Percentiles rank a stretch among this genome's conserved stretches.
These are phyloP conservation scores for Chloranthus sessilifolius DNA, from an alignment of 164 flowering plant genomes.

Conservation along the genomic window DNA sequence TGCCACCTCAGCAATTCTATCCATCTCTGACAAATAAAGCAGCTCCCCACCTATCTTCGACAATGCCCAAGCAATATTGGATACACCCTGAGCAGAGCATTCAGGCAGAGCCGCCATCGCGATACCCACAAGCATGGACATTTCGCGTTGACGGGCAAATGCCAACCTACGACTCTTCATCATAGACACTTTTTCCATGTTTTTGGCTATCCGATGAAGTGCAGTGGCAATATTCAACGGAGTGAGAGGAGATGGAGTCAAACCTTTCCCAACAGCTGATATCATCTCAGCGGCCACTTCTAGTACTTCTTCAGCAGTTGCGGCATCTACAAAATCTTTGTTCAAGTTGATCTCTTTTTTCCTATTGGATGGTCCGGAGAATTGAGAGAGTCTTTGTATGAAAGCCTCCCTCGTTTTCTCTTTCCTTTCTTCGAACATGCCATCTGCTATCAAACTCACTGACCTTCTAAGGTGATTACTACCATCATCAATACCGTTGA, in stretches of 20 bases:
- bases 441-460: conserved; percentile 55
- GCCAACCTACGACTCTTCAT: conserved; percentile 54
- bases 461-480: conserved; percentile 23
- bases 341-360: conserved; percentile 75
- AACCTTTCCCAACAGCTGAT: conserved; percentile 80
- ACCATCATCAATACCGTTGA: conserved; percentile 9
- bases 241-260: conserved; percentile 86
- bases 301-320: conserved; percentile 79
- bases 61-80: conserved; percentile 93
- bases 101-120: conserved; percentile 84
- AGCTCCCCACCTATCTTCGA: conserved; percentile 95
- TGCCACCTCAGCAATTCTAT: conserved; percentile 92
- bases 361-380: conserved; percentile 78
- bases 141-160: conserved; percentile 85
- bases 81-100: conserved; percentile 89
- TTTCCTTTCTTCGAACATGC: conserved; percentile 64
- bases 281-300: conserved; percentile 65
- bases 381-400: conserved; percentile 69
- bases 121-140: conserved; percentile 86
- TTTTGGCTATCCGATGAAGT: conserved; percentile 87
- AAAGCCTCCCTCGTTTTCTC: conserved; percentile 60
- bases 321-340: conserved; percentile 62
- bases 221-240: conserved; percentile 93
- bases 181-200: conserved; percentile 95
- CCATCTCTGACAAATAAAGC: conserved; percentile 92